Evolutionary conservation across 768 basidiomycete genomes (phyloP).

Genomic region (Naematelia encephala): DNA sequence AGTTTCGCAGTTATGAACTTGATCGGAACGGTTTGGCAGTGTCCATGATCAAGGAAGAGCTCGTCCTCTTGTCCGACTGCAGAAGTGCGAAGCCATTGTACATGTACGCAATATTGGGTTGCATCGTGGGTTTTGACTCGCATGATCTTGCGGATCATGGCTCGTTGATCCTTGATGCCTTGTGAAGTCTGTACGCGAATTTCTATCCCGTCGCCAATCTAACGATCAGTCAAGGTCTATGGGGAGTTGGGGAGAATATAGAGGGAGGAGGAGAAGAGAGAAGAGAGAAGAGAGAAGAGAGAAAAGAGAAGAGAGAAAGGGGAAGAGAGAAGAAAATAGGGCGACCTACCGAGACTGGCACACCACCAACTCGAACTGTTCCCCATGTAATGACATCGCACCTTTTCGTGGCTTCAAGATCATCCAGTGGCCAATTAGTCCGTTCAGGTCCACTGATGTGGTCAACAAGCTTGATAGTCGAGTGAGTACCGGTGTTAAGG

Average conservation of each 20-base stretch:
- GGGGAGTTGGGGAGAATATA: too few species aligned
- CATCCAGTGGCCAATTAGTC: too few species aligned
- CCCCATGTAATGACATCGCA: neutral
- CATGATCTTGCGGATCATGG: neutral
- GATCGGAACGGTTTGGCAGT: slow-evolving; percentile 15
- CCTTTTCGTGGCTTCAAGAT: too few species aligned
- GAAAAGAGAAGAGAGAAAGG: too few species aligned
- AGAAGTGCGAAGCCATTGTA: slow-evolving; percentile 10
- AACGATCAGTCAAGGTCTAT: too few species aligned
- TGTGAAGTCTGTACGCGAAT: neutral
- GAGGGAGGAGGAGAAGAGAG: too few species aligned
- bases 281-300: too few species aligned
- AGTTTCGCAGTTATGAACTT: neutral
- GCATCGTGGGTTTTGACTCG: too few species aligned
- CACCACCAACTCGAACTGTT: neutral
- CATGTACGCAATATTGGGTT: slow-evolving; percentile 9
- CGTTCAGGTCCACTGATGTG: too few species aligned
- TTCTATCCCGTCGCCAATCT: neutral
- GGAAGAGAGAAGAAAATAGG: too few species aligned
- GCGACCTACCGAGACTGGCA: neutral
- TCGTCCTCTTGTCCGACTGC: slow-evolving; percentile 6
- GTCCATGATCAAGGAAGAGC: slow-evolving; percentile 17
- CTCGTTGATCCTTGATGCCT: neutral
- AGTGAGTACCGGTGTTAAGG: neutral
- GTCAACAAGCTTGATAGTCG: neutral